Percentiles rank a stretch among this genome's conserved stretches.
Conservation (phyloP, 2,329 filamentous ascomycete species). For the Geoglossum cookeanum region DNA sequence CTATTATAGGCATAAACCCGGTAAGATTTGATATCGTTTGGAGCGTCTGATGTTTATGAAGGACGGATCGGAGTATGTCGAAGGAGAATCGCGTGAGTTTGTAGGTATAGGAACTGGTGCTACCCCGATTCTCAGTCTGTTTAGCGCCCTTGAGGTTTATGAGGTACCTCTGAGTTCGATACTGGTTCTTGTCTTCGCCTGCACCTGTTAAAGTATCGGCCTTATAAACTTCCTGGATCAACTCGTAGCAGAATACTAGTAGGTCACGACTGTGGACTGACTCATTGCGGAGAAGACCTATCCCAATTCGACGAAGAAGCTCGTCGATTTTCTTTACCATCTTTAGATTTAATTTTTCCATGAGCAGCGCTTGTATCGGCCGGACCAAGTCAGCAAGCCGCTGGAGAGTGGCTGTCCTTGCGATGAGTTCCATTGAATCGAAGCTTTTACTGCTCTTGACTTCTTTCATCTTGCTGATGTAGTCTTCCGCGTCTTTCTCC, state of each 20-base stretch:
- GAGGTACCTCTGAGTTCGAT: conserved; percentile 52
- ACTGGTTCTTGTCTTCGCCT: conserved; percentile 32
- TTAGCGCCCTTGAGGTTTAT: conserved; percentile 59
- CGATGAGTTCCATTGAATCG: conserved; percentile 87
- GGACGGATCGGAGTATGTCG: conserved; percentile 66
- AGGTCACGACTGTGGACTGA: conserved; percentile 62
- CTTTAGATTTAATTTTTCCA: conserved; percentile 66
- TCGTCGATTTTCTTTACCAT: conserved; percentile 84
- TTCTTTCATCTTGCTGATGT: conserved; percentile 89
- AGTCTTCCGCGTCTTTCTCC: conserved; percentile 94
- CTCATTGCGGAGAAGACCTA: conserved; percentile 66
- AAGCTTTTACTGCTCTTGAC: conserved; percentile 97
- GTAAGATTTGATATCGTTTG: conserved; percentile 61
- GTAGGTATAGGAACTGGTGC: conserved; percentile 61
- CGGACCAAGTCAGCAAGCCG: conserved; percentile 56
- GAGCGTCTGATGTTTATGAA: conserved; percentile 69
- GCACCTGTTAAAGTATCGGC: conserved; percentile 28
- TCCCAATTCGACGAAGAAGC: conserved; percentile 61
- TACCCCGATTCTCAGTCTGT: conserved; percentile 50
- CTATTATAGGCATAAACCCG: conserved; percentile 75
- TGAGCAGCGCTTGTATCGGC: conserved; percentile 59
- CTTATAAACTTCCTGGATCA: conserved; percentile 72
- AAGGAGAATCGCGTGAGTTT: conserved; percentile 79
- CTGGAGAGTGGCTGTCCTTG: conserved; percentile 58
- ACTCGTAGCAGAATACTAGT: conserved; percentile 86